Conservation (phyloP, 805 yeast genomes). For the Ogataea pignaliae region DNA sequence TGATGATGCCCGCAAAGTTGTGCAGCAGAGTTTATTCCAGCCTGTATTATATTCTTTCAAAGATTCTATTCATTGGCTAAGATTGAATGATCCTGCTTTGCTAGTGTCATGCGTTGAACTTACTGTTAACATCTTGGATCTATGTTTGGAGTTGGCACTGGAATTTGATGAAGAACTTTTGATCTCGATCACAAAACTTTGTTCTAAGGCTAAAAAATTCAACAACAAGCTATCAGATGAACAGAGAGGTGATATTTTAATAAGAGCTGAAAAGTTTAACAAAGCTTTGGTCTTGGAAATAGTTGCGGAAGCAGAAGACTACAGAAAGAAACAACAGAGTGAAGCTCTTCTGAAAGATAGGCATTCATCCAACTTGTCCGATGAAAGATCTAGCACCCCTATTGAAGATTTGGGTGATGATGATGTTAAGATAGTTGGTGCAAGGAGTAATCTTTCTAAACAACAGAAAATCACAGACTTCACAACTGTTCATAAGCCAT, state of each 20-base stretch:
- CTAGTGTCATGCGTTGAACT: conserved; percentile 68
- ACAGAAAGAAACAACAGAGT: conserved; percentile 15
- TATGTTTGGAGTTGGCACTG: conserved; percentile 52
- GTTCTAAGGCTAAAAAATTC: conserved; percentile 58
- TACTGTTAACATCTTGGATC: conserved; percentile 59
- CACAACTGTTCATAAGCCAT: conserved; percentile 2
- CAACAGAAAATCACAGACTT: conserved; percentile 12
- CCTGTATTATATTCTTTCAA: conserved; percentile 60
- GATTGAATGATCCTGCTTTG: conserved; percentile 75
- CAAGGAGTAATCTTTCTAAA: conserved; percentile 3
- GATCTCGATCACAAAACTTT: conserved; percentile 55
- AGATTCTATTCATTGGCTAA: conserved; percentile 72
- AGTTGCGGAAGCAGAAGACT: conserved; percentile 36
- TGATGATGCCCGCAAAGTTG: conserved; percentile 10
- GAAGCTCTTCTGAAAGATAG: not conserved
- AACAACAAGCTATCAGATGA: conserved; percentile 66
- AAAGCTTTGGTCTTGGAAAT: conserved; percentile 49
- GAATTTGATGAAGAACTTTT: conserved; percentile 50
- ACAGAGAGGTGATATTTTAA: conserved; percentile 60
- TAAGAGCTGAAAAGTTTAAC: conserved; percentile 56
- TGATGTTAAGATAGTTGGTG: not conserved
- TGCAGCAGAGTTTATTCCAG: conserved; percentile 36
- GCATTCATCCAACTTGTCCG: not conserved
- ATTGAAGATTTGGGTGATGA: conserved; percentile 6
- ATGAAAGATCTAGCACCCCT: not conserved